Conservation (phyloP, 495 filamentous ascomycete genomes). For the Massariosphaeria phaeospora region DNA sequence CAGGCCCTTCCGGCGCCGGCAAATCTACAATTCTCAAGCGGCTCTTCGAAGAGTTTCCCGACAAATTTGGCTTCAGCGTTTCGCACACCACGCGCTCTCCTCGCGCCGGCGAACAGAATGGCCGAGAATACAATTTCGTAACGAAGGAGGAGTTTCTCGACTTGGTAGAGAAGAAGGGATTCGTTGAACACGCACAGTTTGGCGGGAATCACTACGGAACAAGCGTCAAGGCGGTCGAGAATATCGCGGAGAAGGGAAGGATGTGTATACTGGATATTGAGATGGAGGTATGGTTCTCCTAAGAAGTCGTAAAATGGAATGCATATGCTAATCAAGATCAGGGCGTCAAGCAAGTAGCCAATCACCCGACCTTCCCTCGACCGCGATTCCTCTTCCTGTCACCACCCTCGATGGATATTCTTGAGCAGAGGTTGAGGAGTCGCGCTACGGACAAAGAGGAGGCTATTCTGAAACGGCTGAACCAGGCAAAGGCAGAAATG, state of each 20-base stretch:
- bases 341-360: conserved; percentile 89
- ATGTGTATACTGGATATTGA: conserved; percentile 81
- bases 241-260: conserved; percentile 62
- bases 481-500: conserved; percentile 76
- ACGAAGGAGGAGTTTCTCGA: conserved; percentile 63
- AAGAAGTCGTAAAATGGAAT: background rate
- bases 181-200: conserved; percentile 87
- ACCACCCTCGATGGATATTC: conserved; percentile 67
- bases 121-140: conserved; percentile 77
- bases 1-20: conserved; percentile 78
- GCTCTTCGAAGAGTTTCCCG: conserved; percentile 63
- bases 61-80: conserved; percentile 74
- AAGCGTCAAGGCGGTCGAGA: conserved; percentile 66
- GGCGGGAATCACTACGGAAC: conserved; percentile 89
- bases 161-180: conserved; percentile 63
- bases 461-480: conserved; percentile 64
- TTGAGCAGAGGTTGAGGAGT: conserved; percentile 73
- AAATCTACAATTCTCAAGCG: conserved; percentile 81
- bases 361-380: conserved; percentile 65
- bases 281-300: conserved; percentile 61
- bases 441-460: conserved; percentile 81
- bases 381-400: conserved; percentile 75
- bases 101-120: conserved; percentile 68
- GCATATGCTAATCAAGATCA: conserved; percentile 32
- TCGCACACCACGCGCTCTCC: conserved; percentile 72